Base-by-base conservation (phyloP, 2,329 filamentous ascomycete species). In the Pseudocercospora vitis region DNA sequence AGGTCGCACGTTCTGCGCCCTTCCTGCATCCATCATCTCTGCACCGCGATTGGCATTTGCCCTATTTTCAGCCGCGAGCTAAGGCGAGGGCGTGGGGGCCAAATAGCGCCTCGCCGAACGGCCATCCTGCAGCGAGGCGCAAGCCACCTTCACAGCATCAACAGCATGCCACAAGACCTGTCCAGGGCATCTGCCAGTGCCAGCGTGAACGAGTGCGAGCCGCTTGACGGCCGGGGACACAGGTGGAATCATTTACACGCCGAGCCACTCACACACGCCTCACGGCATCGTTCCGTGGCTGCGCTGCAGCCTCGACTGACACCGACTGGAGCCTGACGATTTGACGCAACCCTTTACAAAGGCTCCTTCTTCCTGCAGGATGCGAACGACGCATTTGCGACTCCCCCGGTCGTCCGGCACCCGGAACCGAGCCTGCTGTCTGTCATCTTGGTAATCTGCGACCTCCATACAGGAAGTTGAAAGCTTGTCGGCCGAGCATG, bases 331-430 rank as follows among this genome's bases (percentile, higher is more conserved):
- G 6, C 26, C 26, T 29, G 26, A 29, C 6, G 26, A 29, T 11
- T 42, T 24, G 37, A 26, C 37, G 37, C 37, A 42, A 42, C 37
- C 37, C 37, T 42, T 42, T 9, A 26, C 37, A 12, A 14, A 21
- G 37, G 42, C 24, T 45, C 42, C 24, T 45, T 28, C 40, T 28
- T 45, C 42, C 42, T 45, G 42, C 42, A 45, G 42, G 42, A 45
- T 45, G 42, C 14, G 32, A 35, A 7, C 42, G 24, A 23, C 23
- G 42, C 37, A 42, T 42, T 42, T 24, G 37, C n/a, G 11, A 26
- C 37, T 24, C n/a, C 37, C 21, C 37, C 37, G 37, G 19, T 42
- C 18, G 37, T 42, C 37, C 24, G 37, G 37, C 37, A 42, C 37
- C 21, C 12, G 37, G 8, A 42, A 4, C 24, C 19, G 37, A 42